Conservation (phyloP, 345 rosid genomes). For the Xanthoceras sorbifolium region DNA sequence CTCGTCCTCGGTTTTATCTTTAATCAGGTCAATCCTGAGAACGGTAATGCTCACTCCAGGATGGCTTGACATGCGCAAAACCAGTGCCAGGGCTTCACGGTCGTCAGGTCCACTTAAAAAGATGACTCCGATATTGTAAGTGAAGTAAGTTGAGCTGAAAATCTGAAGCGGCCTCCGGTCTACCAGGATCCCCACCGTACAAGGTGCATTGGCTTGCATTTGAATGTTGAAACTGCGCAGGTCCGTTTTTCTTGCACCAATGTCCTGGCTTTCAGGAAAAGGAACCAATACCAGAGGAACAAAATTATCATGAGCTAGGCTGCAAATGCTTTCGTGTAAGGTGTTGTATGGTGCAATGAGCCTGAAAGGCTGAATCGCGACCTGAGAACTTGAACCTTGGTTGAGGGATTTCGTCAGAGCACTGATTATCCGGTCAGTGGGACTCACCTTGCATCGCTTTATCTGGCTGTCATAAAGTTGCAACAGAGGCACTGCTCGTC, state of each 20-base stretch:
- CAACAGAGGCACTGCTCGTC: conserved; percentile 28
- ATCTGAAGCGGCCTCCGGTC: conserved; percentile 14
- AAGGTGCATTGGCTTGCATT: conserved; percentile 24
- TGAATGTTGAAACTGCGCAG: conserved; percentile 10
- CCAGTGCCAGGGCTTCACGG: conserved; percentile 37
- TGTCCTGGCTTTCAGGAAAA: conserved; percentile 3
- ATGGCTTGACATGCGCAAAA: conserved; percentile 24
- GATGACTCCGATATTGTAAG: conserved; percentile 20
- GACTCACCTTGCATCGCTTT: neutral
- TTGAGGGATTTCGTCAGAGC: conserved; percentile 29
- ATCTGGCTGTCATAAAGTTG: conserved; percentile 19
- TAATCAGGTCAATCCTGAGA: neutral
- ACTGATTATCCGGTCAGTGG: conserved; percentile 26
- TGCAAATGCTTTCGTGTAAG: conserved; percentile 39
- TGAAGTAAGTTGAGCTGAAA: neutral
- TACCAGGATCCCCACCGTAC: conserved; percentile 38
- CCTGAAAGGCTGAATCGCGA: conserved; percentile 21
- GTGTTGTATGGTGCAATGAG: conserved; percentile 28
- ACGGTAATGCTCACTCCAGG: conserved; percentile 21
- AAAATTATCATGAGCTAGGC: conserved; percentile 25
- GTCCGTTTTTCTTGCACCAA: neutral
- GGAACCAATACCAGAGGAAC: conserved; percentile 31
- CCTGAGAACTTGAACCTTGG: neutral
- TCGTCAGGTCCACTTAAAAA: conserved; percentile 40
- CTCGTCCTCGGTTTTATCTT: neutral